phyloP scores from a whole-genome alignment of 177 flowering plant species.

The Vitis hybrid region DNA sequence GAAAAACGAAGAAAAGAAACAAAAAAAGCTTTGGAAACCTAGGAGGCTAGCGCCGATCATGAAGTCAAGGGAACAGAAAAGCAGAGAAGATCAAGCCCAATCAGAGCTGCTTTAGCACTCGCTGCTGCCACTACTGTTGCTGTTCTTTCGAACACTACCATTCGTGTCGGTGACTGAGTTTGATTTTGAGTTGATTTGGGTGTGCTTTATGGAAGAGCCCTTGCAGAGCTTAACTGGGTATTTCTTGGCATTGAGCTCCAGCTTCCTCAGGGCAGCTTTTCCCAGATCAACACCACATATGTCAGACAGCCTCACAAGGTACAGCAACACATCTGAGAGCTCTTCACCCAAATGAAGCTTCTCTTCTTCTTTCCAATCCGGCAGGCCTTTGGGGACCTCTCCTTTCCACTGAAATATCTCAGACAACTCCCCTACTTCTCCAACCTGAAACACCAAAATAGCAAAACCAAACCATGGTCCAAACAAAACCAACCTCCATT shows the following conservation, averaged over 20 bases:
- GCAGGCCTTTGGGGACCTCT: constrained; percentile 32
- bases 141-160: not conserved
- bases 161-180: not conserved
- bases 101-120: too few species aligned
- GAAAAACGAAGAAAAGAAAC: too few species aligned
- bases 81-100: too few species aligned
- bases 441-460: constrained; percentile 16
- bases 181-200: constrained; percentile 5
- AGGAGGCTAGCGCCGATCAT: too few species aligned
- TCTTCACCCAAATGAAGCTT: constrained; percentile 30
- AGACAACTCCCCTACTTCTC: constrained; percentile 30
- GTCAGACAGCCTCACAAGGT: constrained; percentile 29
- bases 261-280: constrained; percentile 23
- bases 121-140: not conserved
- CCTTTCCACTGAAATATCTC: constrained; percentile 31
- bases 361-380: constrained; percentile 31
- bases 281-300: constrained; percentile 29
- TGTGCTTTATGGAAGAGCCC: constrained; percentile 20
- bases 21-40: too few species aligned
- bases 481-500: not conserved
- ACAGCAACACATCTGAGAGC: constrained; percentile 28
- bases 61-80: too few species aligned
- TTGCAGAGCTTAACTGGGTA: constrained; percentile 16
- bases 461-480: not conserved
- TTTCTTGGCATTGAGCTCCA: constrained; percentile 25